Percentiles rank a stretch among this genome's conserved stretches.
phyloP scores from a whole-genome alignment of 768 basidiomycete genomes.

The Trametes maxima region DNA sequence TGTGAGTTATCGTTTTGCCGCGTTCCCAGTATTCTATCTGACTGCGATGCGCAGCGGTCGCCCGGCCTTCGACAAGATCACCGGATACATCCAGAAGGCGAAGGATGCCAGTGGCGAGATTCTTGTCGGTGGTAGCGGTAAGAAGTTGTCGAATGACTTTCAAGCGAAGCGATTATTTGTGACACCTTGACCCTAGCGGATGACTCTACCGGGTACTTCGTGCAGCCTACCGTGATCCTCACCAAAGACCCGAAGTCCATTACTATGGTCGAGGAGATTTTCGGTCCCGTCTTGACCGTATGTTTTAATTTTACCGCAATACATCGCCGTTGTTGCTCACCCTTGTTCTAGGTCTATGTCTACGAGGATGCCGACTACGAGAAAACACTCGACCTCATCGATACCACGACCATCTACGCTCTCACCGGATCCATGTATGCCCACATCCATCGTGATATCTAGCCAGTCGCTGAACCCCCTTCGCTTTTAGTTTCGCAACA shows the following conservation, averaged over 20 bases:
- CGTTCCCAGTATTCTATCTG: background rate
- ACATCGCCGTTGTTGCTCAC: background rate
- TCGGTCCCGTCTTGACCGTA: slow-evolving; percentile 94
- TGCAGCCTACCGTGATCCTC: slow-evolving; percentile 92
- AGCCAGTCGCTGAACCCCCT: background rate
- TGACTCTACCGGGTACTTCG: slow-evolving; percentile 89
- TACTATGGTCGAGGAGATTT: slow-evolving; percentile 94
- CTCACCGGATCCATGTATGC: slow-evolving; percentile 92
- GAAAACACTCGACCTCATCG: slow-evolving; percentile 83
- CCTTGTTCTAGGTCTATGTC: slow-evolving; percentile 69
- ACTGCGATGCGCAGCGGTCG: slow-evolving; percentile 54
- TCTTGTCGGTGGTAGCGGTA: slow-evolving; percentile 83
- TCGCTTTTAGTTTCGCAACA: slow-evolving; percentile 65
- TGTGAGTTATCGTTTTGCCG: slow-evolving; percentile 50
- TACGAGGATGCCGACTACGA: slow-evolving; percentile 89
- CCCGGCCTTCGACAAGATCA: slow-evolving; percentile 88
- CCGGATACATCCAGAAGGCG: slow-evolving; percentile 81
- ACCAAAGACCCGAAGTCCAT: slow-evolving; percentile 88
- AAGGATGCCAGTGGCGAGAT: slow-evolving; percentile 89
- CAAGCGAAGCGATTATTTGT: no score
- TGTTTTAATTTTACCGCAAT: background rate
- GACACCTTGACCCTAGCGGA: slow-evolving; percentile 57
- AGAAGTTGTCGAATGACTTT: no score
- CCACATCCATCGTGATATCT: slow-evolving; percentile 14
- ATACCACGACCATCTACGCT: slow-evolving; percentile 84